phyloP scores from a whole-genome alignment of 169 alveolate species.

The Pseudocohnilembus persalinus region DNA sequence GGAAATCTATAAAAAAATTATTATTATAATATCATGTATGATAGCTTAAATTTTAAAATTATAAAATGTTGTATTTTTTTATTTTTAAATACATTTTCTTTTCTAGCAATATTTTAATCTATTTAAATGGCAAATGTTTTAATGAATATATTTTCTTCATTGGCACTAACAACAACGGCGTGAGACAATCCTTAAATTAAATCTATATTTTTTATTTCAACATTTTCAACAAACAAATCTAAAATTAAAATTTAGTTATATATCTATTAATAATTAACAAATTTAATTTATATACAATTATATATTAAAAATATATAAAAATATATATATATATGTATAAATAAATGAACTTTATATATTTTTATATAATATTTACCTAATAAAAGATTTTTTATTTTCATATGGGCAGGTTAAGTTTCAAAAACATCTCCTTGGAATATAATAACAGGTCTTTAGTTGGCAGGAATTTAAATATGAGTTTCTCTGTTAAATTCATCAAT shows the following conservation, averaged over 20 bases:
- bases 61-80: no score
- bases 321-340: constrained; percentile 39
- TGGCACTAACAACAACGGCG: constrained; percentile 61
- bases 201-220: constrained; percentile 43
- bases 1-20: background rate
- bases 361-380: constrained; percentile 5
- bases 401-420: constrained; percentile 58
- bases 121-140: constrained; percentile 45
- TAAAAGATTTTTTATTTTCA: constrained; percentile 62
- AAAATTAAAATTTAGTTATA: background rate
- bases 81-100: background rate
- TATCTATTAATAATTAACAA: background rate
- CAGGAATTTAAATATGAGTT: constrained; percentile 41
- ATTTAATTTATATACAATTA: background rate
- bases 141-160: constrained; percentile 49
- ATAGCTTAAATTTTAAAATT: no score
- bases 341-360: background rate
- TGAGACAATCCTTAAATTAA: constrained; percentile 58
- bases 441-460: constrained; percentile 62
- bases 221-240: constrained; percentile 44
- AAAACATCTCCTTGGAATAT: constrained; percentile 75
- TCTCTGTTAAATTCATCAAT: constrained; percentile 40
- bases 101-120: constrained; percentile 35
- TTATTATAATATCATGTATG: no score
- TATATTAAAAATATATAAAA: background rate